phyloP scores from a whole-genome alignment of 2,329 filamentous ascomycete species.

The Calonectria pseudoturangicola region DNA sequence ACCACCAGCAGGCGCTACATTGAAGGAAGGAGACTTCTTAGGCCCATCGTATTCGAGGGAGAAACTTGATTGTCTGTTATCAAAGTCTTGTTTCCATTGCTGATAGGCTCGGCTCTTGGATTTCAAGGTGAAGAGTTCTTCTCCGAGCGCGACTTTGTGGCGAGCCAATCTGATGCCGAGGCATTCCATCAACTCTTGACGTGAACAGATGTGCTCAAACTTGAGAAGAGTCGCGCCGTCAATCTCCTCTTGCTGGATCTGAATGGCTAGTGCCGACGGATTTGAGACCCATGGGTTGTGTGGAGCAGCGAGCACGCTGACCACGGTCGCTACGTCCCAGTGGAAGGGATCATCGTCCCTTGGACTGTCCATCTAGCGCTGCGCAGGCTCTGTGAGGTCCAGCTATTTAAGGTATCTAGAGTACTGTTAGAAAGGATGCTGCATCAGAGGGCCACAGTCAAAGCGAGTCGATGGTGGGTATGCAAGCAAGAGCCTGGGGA shows the following conservation, averaged over 20 bases:
- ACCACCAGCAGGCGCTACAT: neutral
- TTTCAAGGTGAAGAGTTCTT: slow-evolving; percentile 75
- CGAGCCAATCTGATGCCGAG: slow-evolving; percentile 75
- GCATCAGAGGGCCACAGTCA: no score
- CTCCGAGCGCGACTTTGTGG: slow-evolving; percentile 74
- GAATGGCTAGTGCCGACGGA: slow-evolving; percentile 68
- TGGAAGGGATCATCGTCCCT: slow-evolving; percentile 78
- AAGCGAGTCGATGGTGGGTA: no score
- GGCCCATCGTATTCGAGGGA: slow-evolving; percentile 36
- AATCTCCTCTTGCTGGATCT: slow-evolving; percentile 77
- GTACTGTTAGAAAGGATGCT: neutral
- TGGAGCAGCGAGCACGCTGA: slow-evolving; percentile 77
- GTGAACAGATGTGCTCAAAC: slow-evolving; percentile 68
- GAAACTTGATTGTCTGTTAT: slow-evolving; percentile 44
- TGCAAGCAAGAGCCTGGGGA: no score
- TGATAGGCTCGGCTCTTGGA: slow-evolving; percentile 70
- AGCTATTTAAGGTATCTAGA: slow-evolving; percentile 19
- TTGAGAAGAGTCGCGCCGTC: slow-evolving; percentile 79
- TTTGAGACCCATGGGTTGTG: slow-evolving; percentile 71
- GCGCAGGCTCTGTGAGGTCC: slow-evolving; percentile 27
- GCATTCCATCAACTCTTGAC: slow-evolving; percentile 70
- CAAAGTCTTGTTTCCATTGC: slow-evolving; percentile 53
- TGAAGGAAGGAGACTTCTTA: slow-evolving; percentile 10
- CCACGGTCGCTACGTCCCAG: slow-evolving; percentile 82
- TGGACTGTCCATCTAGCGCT: slow-evolving; percentile 53